Base-by-base conservation (phyloP, 164 flowering plant species). In the Nymphaea thermarum region DNA sequence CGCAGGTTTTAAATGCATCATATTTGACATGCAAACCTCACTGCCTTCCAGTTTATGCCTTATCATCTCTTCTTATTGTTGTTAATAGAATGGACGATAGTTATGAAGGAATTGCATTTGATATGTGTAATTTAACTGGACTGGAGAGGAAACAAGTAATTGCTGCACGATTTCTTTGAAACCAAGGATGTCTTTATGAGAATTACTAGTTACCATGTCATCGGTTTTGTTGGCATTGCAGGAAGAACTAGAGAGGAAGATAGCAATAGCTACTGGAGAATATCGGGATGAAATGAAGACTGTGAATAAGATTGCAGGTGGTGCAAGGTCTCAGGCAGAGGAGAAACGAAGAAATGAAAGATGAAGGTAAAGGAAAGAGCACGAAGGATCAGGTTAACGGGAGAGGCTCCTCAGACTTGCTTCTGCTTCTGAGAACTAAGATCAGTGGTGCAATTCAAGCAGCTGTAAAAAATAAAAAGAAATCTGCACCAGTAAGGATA, bases 241-340 rank as follows among this genome's bases (percentile, higher is more conserved):
- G 96, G 71, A 57, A 16, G 78, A 82, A 25, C 3, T 86, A 74
- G 91, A 84, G 67, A 65, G 25, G 66, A 82, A 77, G 72, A 81
- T 70, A 65, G 78, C 71, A 62, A 70, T 63, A 63, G 79, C 78
- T 66, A 6, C 66, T 43, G 82, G 66, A 44, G 83, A 76, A 72
- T 85, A 84, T 73, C 71, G 71, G 16, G 67, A 42, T 65, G 83
- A 91, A 71, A 57, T 86, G 66, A 73, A 79, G n/a, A 75, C 83
- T 72, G 87, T 91, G 5, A 80, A 86, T n/a, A 71, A 72, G 68
- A 83, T 85, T 64, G 84, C 86, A 2, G 66, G 67, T 60, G 90
- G 82, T 66, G 92, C 91, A 61, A 86, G 78, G 69, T 73, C 79
- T 7, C 83, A 83, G 43, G 67, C 79, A 16, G 89, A 86, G 25